Percentiles rank a stretch among this genome's conserved stretches.
Evolutionary conservation across 1,284 basidiomycete species (phyloP).

Genomic region (Meira miltonrushii): DNA sequence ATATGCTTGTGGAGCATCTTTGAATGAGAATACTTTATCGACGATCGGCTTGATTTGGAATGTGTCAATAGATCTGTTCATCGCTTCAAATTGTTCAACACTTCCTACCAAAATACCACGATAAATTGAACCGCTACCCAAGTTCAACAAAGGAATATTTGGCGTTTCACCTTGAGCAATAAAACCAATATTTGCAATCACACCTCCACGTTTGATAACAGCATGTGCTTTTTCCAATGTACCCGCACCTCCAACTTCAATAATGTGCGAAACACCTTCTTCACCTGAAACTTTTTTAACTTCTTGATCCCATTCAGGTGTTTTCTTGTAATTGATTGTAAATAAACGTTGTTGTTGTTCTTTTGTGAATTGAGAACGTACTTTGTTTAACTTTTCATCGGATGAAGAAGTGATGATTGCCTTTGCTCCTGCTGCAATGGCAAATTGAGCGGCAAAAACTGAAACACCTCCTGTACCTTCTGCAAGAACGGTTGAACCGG

Average conservation of each 20-base stretch:
- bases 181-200: conserved; percentile 59
- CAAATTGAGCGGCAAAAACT: conserved; percentile 60
- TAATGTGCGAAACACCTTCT: conserved; percentile 59
- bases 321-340: conserved; percentile 59
- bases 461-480: conserved; percentile 63
- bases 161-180: conserved; percentile 18
- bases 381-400: conserved; percentile 58
- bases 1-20: conserved; percentile 57
- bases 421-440: conserved; percentile 60
- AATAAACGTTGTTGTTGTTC: conserved; percentile 28
- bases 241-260: conserved; percentile 61
- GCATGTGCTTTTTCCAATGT: conserved; percentile 58
- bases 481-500: conserved; percentile 58
- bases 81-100: conserved; percentile 56
- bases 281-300: conserved; percentile 59
- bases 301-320: conserved; percentile 60
- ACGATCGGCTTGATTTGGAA: conserved; percentile 57
- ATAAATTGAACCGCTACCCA: conserved; percentile 27
- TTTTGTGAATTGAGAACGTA: conserved; percentile 33
- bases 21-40: conserved; percentile 59
- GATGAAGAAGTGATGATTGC: conserved; percentile 64
- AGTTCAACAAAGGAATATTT: conserved; percentile 20
- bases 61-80: conserved; percentile 56
- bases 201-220: conserved; percentile 56
- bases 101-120: conserved; percentile 54